Conservation (phyloP, 2,329 filamentous ascomycete genomes). For the Setomelanomma holmii region DNA sequence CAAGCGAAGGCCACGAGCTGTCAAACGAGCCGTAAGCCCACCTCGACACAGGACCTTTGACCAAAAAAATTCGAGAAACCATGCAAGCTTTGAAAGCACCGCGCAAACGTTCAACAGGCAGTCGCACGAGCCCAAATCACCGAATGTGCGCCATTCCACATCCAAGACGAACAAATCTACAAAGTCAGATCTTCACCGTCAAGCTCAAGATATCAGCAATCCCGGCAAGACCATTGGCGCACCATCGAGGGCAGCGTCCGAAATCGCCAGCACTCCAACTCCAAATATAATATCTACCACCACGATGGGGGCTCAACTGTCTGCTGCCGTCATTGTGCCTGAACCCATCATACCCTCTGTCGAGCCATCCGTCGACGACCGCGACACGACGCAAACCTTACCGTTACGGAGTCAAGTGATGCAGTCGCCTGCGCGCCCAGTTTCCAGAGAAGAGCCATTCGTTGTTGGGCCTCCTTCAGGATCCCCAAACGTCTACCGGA, state of each 20-base stretch:
- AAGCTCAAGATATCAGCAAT: too few relatives aligned
- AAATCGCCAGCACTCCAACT: too few relatives aligned
- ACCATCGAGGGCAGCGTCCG: too few relatives aligned
- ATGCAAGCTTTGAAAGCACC: background rate
- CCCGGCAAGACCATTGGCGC: too few relatives aligned
- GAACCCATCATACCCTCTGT: background rate
- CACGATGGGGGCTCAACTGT: slow-evolving; percentile 1
- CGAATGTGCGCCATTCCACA: background rate
- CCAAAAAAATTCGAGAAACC: background rate
- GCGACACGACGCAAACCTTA: too few relatives aligned
- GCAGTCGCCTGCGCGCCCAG: too few relatives aligned
- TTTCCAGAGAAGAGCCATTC: too few relatives aligned
- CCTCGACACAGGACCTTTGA: background rate
- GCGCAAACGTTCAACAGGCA: background rate
- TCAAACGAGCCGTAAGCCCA: slow-evolving; percentile 1
- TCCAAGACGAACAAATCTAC: background rate
- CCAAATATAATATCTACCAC: too few relatives aligned
- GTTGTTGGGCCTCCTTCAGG: too few relatives aligned
- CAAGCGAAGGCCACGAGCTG: background rate
- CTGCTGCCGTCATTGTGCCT: background rate
- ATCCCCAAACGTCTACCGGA: too few relatives aligned
- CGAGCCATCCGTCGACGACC: background rate
- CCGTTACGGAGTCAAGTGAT: too few relatives aligned
- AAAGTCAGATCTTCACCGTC: background rate
- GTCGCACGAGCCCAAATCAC: background rate